Percentiles rank a stretch among this genome's conserved stretches.
phyloP scores from a whole-genome alignment of 164 flowering plant genomes.

The Buxus sempervirens region DNA sequence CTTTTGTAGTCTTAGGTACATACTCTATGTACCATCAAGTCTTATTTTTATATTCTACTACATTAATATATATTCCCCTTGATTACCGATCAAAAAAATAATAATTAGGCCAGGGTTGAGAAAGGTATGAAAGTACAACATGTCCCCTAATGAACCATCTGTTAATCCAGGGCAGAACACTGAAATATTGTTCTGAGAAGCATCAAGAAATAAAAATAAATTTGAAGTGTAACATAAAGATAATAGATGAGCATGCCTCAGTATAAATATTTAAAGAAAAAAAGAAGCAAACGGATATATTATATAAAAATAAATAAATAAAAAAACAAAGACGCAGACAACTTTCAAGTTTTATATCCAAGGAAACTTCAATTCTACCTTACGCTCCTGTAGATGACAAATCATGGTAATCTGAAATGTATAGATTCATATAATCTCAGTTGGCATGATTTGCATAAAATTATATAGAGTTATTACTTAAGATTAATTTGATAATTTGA shows the following conservation, averaged over 20 bases:
- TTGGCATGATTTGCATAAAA: no score
- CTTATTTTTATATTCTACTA: no score
- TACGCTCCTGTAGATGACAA: neutral
- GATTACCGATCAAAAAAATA: no score
- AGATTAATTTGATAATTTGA: no score
- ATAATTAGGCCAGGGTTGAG: constrained; percentile 60
- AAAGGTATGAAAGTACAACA: constrained; percentile 68
- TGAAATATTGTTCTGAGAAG: constrained; percentile 51
- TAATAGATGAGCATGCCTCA: neutral
- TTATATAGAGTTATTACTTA: no score
- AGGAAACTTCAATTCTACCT: neutral
- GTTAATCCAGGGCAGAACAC: constrained; percentile 74
- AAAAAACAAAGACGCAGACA: neutral
- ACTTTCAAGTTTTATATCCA: neutral
- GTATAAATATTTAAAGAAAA: no score
- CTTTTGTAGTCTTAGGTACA: no score
- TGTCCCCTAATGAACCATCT: constrained; percentile 74
- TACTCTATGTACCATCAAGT: no score
- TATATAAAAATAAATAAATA: no score
- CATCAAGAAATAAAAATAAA: neutral
- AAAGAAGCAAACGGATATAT: neutral
- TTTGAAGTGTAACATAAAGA: neutral
- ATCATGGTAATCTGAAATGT: no score
- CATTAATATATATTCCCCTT: no score
- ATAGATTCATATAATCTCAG: neutral